Evolutionary conservation across 495 filamentous ascomycete species (phyloP).

Genomic region (Pyrenopolyporus hunteri): DNA sequence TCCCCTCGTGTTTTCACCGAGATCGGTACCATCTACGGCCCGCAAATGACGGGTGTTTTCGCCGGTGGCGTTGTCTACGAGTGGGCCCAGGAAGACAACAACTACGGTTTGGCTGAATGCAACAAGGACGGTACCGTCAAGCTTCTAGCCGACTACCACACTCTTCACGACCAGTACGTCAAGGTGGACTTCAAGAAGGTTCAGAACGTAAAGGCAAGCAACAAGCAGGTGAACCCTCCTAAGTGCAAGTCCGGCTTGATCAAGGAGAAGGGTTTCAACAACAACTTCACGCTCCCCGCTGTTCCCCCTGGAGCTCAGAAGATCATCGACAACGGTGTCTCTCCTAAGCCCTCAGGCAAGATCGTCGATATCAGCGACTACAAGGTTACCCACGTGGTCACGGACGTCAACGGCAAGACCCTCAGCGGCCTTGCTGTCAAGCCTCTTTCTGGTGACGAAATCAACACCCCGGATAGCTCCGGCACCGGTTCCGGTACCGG

Average conservation of each 20-base stretch:
- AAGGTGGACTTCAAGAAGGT: conserved; percentile 73
- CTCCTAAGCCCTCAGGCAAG: conserved; percentile 47
- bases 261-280: conserved; percentile 65
- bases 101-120: conserved; percentile 79
- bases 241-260: conserved; percentile 69
- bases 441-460: conserved; percentile 48
- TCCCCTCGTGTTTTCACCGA: conserved; percentile 83
- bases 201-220: conserved; percentile 57
- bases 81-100: conserved; percentile 72
- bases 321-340: conserved; percentile 63
- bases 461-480: conserved; percentile 49
- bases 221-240: conserved; percentile 58
- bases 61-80: conserved; percentile 91
- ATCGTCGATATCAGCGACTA: conserved; percentile 51
- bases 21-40: conserved; percentile 77
- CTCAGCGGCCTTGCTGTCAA: conserved; percentile 49
- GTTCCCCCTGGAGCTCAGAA: conserved; percentile 50
- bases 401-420: conserved; percentile 47
- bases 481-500: conserved; percentile 9
- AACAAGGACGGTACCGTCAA: conserved; percentile 67
- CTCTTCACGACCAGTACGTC: conserved; percentile 73
- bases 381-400: conserved; percentile 48
- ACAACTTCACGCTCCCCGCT: conserved; percentile 75
- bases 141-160: conserved; percentile 74
- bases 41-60: conserved; percentile 77